Evolutionary conservation across 257 asterid genomes (phyloP), one percentile per base, ranked within the genome.

Genomic region (Capsicum pubescens): DNA sequence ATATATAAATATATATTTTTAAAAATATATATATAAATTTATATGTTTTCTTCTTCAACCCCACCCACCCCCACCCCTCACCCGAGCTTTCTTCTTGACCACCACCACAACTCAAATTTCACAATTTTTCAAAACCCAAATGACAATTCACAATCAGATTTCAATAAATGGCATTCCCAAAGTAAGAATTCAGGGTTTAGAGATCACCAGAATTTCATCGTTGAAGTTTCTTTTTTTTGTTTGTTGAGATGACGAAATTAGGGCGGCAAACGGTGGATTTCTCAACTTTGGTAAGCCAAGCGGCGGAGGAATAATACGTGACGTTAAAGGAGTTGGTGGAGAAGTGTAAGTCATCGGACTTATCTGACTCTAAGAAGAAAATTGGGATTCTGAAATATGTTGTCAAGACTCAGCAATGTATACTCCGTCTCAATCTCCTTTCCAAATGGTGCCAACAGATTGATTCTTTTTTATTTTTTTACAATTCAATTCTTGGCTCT

Each of bases 381-480:
- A 93, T 95, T 90, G 92, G 91, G 91, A 95, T 97, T 60, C 82
- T 97, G 42, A 95, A 95, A 88, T 97, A 95, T 88, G 88, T 97
- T 82, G 98, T 93, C 70, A 97, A 91, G 92, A 95, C 99, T 84
- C 98, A 95, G 92, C 99, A 95, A 91, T 94, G 99, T 81, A 91
- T 97, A 95, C 97, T 97, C 64, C 95, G 99, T 44, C 98, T 97
- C 86, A 95, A 93, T 91, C 98, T 97, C 88, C 98, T 97, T 50
- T 90, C 99, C 82, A 97, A 97, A 91, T 97, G 99, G 99, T 93
- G 98, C 86, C 98, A 97, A 87, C 99, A 97, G 99, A 98, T 95
- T 69, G 68, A 9, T 21, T 35, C 42, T 14, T 36, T 56, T 11
- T 26, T 26, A 26, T 26, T 26, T 26, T 26, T 26, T 26, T 26